phyloP scores from a whole-genome alignment of 495 filamentous ascomycete genomes.

The Polyplosphaeria fusca region DNA sequence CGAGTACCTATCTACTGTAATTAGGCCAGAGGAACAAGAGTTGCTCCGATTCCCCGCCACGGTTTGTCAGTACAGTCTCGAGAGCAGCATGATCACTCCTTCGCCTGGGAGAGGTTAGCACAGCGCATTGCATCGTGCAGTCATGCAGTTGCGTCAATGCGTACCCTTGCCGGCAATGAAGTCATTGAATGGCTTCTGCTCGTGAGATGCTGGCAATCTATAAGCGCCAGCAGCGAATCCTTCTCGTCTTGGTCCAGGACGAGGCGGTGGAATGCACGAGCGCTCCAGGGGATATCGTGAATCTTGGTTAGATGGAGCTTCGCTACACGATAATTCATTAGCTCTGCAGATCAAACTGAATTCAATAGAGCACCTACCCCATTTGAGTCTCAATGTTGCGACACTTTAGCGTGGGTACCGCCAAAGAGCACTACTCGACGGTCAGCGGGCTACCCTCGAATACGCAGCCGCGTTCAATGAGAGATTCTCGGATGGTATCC shows the following conservation, averaged over 20 bases:
- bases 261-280: conserved; percentile 43
- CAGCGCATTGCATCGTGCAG: too few relatives aligned
- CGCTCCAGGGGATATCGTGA: conserved; percentile 42
- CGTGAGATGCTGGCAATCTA: conserved; percentile 42
- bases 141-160: too few relatives aligned
- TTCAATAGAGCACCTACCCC: background rate
- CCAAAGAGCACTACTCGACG: conserved; percentile 1
- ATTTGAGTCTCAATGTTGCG: conserved; percentile 12
- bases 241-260: conserved; percentile 45
- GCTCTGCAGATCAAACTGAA: background rate
- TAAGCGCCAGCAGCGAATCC: conserved; percentile 49
- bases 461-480: conserved; percentile 14
- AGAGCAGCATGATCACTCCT: too few relatives aligned
- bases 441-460: conserved; percentile 8
- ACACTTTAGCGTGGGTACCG: conserved; percentile 3
- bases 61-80: too few relatives aligned
- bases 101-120: too few relatives aligned
- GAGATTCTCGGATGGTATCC: background rate
- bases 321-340: too few relatives aligned
- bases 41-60: too few relatives aligned
- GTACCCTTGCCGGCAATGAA: conserved; percentile 9
- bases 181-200: conserved; percentile 8
- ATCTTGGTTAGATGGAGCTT: conserved; percentile 35
- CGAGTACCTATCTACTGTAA: conserved; percentile 28
- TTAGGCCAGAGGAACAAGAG: too few relatives aligned